Evolutionary conservation across 192 early-diverging fungal species (phyloP), one percentile per base, ranked within the genome.

Genomic region (Rhizophagus sp.): DNA sequence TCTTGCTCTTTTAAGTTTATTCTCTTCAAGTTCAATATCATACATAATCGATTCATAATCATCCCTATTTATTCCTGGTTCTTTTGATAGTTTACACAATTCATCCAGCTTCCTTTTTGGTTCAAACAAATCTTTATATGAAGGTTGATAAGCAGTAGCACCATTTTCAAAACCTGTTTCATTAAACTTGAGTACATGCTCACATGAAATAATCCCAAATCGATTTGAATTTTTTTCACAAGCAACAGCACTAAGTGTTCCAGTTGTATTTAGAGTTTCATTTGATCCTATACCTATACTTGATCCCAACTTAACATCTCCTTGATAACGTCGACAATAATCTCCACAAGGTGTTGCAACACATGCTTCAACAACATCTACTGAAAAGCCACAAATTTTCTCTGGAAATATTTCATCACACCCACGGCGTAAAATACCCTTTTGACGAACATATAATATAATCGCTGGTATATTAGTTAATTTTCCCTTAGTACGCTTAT

Each of bases 361-460:
- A 71, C 69, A 47, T 25, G 69, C 69, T 33, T 71, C 36, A 39
- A 71, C 3, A 71, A 71, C 36, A 47, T 71, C 69, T 22, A 47
- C 39, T 39, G 39, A 39, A 44, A 25, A 71, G 0, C 33, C 69
- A 71, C 69, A 11, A 71, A 71, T 71, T 7, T 71, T 6, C 5
- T 39, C 22, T 47, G 36, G 69, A 71, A 71, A 71, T 65, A 65
- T 19, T 3, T 24, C n/a, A 24, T 10, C 36, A 71, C 69, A 71
- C 22, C 69, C 69, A 22, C 36, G 69, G 12, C 69, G 36, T 24
- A 71, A 24, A 36, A 36, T 71, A 47, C 36, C 36, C 25, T 71
- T 71, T 7, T 30, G 25, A 12, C 36, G 36, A 67, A 67, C 65
- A 67, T 67, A 67, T 30, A 67, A 17, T n/a, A 67, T 67, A 22